Base-by-base conservation (phyloP, 768 basidiomycete species). In the Glaciozyma martinii region DNA sequence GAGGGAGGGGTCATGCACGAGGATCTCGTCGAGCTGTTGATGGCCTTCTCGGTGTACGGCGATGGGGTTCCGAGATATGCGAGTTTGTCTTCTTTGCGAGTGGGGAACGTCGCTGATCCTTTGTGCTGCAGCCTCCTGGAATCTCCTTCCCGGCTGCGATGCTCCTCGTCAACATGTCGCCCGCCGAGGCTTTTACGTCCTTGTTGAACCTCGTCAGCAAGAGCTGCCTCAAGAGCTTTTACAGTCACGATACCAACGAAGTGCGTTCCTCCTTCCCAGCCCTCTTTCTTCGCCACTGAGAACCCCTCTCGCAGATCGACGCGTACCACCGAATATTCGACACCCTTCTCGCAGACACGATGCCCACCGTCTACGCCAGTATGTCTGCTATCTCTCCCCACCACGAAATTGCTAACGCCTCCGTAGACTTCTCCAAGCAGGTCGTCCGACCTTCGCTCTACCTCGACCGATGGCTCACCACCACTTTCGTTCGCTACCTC, bases 291-390 rank as follows among this genome's bases (percentile, higher is more conserved):
- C n/a, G 21, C n/a, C n/a, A 21, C 30, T 15, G 10, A n/a, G n/a
- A n/a, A 40, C 33, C 40, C 13, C 1, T 19, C 25, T 18, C 3
- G 5, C 75, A 91, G 90, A 84, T 89, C 59, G 90, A 92, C 76
- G 90, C 88, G 7, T 93, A 93, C 76, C 91, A 89, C 77, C 84
- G 90, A 72, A 91, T 93, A 73, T 94, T 94, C 68, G 91, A 93
- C 74, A 93, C 91, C 1, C 76, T 93, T 29, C 80, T 93, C 37
- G 91, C 91, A 23, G 91, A 94, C 75, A 85, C 86, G 33, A 91
- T 94, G 90, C 91, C 91, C 1, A 91, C 77, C 86, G 90, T 93
- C 72, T 74, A 84, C 70, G 42, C 52, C 23, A 30, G 56, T 57
- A 10, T 25, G 56, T 27, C 33, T 7, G 42, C 63, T 8, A 4